Evolutionary conservation across 2,329 filamentous ascomycete genomes (phyloP), one percentile per base, ranked within the genome.

Genomic region (Penicillium sumatraense): DNA sequence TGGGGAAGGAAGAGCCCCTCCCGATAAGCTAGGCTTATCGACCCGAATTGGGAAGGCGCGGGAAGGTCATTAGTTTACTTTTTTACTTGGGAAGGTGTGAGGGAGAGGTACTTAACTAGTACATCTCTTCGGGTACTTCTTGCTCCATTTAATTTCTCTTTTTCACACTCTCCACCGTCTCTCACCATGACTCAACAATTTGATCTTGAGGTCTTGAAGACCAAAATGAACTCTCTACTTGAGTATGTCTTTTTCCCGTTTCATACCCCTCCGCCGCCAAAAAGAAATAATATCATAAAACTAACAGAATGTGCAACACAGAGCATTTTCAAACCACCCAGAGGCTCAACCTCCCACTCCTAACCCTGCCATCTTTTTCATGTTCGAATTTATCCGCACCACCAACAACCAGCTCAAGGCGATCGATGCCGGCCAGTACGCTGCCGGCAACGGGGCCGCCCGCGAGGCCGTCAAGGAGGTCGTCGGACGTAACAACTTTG

Each of bases 331-430:
- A 58, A 35, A 62, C 33, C 69, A 71, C 54, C 70, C 70, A 3
- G 50, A 62, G 59, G 72, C 67, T 67, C 68, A 69, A 61, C 71
- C 70, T 26, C 57, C 66, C 13, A 61, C 51, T 56, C 54, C 65
- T 10, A 57, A 70, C 53, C 65, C 71, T 21, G 66, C 72, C 8
- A 38, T 68, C 26, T 68, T 69, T 56, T 89, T 89, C 68, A 78
- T 87, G 54, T 72, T 87, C 36, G 84, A 90, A 72, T 90, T 90
- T 67, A 73, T 90, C 51, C 86, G 86, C 51, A 88, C 90, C 70
- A 83, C 89, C 56, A 86, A 89, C 71, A 85, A 54, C 24, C 49
- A 58, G 35, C 58, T 73, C 2, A 54, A 63, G 40, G 29, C 33
- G 8, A 56, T 72, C 35, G 66, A 73, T 49, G 14, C 54, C 13